These are phyloP conservation scores for Domatiomyces catenatus DNA, from an alignment of 2,329 filamentous ascomycete species.

Conservation along the genomic window DNA sequence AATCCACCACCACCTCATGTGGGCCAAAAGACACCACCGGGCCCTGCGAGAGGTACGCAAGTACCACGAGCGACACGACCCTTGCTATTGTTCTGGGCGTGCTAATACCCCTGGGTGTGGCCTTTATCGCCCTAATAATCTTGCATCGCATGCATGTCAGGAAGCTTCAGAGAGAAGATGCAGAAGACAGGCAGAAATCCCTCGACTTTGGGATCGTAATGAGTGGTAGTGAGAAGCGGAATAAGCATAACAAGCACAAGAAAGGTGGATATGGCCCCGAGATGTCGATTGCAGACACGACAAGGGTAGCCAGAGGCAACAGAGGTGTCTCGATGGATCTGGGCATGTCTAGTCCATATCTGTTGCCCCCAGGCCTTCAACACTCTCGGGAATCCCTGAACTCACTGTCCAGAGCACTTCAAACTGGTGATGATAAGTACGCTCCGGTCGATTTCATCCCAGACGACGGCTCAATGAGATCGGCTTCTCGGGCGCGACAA, in stretches of 20 bases:
- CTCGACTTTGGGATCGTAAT: slow-evolving; percentile 67
- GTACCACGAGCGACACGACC: slow-evolving; percentile 34
- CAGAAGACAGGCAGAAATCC: slow-evolving; percentile 72
- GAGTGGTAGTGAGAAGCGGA: slow-evolving; percentile 33
- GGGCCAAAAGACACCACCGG: slow-evolving; percentile 8
- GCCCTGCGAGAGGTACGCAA: slow-evolving; percentile 6
- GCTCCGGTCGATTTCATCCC: slow-evolving; percentile 44
- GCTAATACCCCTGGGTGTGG: slow-evolving; percentile 57
- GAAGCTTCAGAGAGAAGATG: slow-evolving; percentile 61
- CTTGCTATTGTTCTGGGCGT: slow-evolving; percentile 55
- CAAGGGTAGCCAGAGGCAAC: slow-evolving; percentile 24
- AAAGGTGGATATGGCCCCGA: slow-evolving; percentile 19
- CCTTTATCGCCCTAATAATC: slow-evolving; percentile 52
- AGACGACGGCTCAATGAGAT: slow-evolving; percentile 29
- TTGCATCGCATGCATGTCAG: slow-evolving; percentile 65
- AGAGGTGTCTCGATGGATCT: slow-evolving; percentile 47
- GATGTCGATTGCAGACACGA: slow-evolving; percentile 43
- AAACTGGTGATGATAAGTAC: slow-evolving; percentile 71
- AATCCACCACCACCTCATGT: slow-evolving; percentile 4
- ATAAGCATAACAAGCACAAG: slow-evolving; percentile 28
- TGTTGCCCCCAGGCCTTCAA: slow-evolving; percentile 72
- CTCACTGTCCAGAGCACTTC: slow-evolving; percentile 63
- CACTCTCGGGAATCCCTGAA: slow-evolving; percentile 73
- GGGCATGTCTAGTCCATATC: slow-evolving; percentile 68
- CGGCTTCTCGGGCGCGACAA: slow-evolving; percentile 20